Conservation (phyloP, 495 filamentous ascomycete genomes). For the Hypoxylon fuscum region DNA sequence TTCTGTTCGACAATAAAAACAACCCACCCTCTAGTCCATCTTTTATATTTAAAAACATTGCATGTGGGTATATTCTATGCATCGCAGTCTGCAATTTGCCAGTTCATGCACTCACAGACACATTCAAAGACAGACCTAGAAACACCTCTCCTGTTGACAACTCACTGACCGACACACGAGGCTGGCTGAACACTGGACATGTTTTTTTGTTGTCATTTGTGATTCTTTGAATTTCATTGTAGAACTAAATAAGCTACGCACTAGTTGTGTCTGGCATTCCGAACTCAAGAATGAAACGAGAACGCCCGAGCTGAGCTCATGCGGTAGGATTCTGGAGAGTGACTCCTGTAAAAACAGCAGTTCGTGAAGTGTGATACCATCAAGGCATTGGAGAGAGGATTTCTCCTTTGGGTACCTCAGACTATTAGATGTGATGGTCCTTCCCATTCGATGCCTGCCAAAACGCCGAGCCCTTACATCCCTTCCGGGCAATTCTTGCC, state of each 20-base stretch:
- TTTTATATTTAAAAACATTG: not conserved
- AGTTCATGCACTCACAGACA: constrained; percentile 4
- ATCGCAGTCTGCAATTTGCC: not conserved
- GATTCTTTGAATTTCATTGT: constrained; percentile 6
- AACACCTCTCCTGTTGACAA: not conserved
- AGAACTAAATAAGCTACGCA: constrained; percentile 6
- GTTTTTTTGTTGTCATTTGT: constrained; percentile 4
- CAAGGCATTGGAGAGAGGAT: constrained; percentile 1
- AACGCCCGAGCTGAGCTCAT: constrained; percentile 31
- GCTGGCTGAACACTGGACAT: constrained; percentile 1
- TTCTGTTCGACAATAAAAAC: not conserved
- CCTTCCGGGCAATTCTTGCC: constrained; percentile 12
- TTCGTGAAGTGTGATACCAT: constrained; percentile 9
- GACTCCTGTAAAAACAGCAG: constrained; percentile 10
- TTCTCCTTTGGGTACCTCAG: constrained; percentile 1
- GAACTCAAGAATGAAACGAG: constrained; percentile 16
- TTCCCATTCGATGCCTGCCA: constrained; percentile 28
- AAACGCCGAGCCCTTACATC: constrained; percentile 25
- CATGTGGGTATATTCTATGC: not conserved
- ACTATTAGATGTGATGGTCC: constrained; percentile 11
- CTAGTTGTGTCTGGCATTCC: constrained; percentile 20
- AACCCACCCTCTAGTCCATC: not conserved
- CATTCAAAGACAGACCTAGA: constrained; percentile 1
- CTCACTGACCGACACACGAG: not conserved
- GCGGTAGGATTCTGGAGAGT: constrained; percentile 9